A percentile compares a stretch with the other conserved stretches of the same genome.
Evolutionary conservation across 163 green algal genomes (phyloP).

Genomic region (Chlamydomonas reinhardtii): DNA sequence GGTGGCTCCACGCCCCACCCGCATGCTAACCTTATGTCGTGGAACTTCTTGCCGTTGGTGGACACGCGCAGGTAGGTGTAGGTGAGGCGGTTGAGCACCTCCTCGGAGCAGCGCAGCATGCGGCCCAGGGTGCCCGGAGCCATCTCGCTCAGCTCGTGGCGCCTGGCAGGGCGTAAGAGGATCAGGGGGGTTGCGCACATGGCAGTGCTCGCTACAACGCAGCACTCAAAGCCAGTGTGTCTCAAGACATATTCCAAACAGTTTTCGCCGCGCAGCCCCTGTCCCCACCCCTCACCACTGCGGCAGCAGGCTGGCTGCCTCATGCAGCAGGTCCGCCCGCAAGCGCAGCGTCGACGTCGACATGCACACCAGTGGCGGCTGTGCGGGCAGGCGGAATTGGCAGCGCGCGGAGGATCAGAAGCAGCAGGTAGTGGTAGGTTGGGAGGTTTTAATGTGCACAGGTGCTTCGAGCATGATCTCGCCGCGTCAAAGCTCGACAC

Average conservation of each 20-base stretch:
- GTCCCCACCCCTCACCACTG: background rate
- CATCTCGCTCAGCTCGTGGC: background rate
- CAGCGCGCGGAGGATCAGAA: background rate
- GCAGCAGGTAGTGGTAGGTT: background rate
- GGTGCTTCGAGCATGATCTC: too few relatives aligned
- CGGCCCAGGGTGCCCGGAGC: slow-evolving; percentile 13
- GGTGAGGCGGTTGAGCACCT: slow-evolving; percentile 12
- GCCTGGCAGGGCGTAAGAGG: background rate
- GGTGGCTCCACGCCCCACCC: too few relatives aligned
- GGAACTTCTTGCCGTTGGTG: slow-evolving; percentile 24
- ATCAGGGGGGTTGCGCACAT: background rate
- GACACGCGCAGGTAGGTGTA: slow-evolving; percentile 22
- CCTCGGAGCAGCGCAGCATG: slow-evolving; percentile 24
- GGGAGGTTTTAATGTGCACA: background rate
- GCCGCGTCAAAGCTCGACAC: too few relatives aligned
- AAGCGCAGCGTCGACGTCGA: background rate
- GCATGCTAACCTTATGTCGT: background rate
- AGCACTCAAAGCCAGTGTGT: too few relatives aligned
- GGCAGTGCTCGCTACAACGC: too few relatives aligned
- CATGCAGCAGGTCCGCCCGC: slow-evolving; percentile 29
- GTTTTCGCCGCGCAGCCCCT: background rate
- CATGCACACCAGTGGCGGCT: slow-evolving; percentile 31
- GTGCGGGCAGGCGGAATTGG: background rate
- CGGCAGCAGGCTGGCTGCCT: slow-evolving; percentile 38
- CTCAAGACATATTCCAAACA: too few relatives aligned